phyloP scores from a whole-genome alignment of 257 asterid genomes.

The Solanum ossicruentum region DNA sequence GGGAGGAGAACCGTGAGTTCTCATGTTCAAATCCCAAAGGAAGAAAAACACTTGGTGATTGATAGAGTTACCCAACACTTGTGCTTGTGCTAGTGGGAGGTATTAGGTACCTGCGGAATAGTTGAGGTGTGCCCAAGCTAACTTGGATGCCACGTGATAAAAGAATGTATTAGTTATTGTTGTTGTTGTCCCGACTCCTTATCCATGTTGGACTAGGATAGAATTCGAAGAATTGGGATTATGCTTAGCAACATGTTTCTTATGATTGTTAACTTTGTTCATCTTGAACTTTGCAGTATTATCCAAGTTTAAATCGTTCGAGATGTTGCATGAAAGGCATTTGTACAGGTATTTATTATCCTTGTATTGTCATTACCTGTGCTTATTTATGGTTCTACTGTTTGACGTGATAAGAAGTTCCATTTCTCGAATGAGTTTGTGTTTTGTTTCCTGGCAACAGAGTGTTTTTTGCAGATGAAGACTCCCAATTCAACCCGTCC shows the following conservation, averaged over 20 bases:
- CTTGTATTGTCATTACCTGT: background rate
- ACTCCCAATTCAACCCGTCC: constrained; percentile 88
- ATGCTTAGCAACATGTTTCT: background rate
- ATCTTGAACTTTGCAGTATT: constrained; percentile 51
- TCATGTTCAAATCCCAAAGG: background rate
- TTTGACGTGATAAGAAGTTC: background rate
- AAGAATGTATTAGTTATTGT: background rate
- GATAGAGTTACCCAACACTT: background rate
- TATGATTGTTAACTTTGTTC: constrained; percentile 3
- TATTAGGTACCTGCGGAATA: background rate
- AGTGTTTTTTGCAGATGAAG: constrained; percentile 97
- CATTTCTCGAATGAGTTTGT: background rate
- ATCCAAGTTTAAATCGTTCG: constrained; percentile 96
- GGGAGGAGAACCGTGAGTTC: background rate
- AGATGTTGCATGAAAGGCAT: constrained; percentile 98
- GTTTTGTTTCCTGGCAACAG: constrained; percentile 26
- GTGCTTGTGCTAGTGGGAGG: background rate
- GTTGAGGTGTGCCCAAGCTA: background rate
- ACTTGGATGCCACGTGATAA: background rate
- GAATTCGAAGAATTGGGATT: background rate
- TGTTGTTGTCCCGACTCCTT: background rate
- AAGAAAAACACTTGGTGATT: background rate
- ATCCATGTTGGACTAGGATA: background rate
- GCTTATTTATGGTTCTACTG: background rate
- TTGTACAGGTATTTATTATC: constrained; percentile 58